Conservation (phyloP, 495 filamentous ascomycete genomes). For the Platismatia glauca region DNA sequence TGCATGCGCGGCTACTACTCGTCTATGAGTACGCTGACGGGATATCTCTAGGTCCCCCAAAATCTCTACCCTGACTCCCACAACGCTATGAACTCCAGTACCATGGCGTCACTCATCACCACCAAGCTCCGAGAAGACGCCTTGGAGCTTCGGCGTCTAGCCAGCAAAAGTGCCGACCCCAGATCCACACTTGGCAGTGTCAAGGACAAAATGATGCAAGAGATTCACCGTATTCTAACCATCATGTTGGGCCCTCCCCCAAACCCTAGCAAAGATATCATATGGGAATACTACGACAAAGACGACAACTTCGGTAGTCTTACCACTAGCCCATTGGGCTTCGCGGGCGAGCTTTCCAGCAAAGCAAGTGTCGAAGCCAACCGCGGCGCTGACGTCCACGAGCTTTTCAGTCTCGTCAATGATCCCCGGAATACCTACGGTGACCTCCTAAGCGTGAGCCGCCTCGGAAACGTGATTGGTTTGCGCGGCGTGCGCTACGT, state of each 20-base stretch:
- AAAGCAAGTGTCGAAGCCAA: slow-evolving; percentile 40
- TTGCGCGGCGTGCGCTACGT: slow-evolving; percentile 66
- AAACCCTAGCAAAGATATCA: slow-evolving; percentile 52
- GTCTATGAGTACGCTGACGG: not conserved
- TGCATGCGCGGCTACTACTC: not conserved
- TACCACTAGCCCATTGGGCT: slow-evolving; percentile 53
- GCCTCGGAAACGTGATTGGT: slow-evolving; percentile 70
- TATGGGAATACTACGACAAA: slow-evolving; percentile 69
- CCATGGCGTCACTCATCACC: slow-evolving; percentile 67
- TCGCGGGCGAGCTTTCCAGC: slow-evolving; percentile 47
- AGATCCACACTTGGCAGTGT: slow-evolving; percentile 35
- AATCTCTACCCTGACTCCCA: slow-evolving; percentile 68
- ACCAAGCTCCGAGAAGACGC: slow-evolving; percentile 82
- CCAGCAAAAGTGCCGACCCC: slow-evolving; percentile 21
- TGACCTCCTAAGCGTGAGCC: slow-evolving; percentile 61
- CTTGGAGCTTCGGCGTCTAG: slow-evolving; percentile 50
- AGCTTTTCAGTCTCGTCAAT: slow-evolving; percentile 71
- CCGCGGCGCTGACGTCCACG: slow-evolving; percentile 42
- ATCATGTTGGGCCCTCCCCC: slow-evolving; percentile 73
- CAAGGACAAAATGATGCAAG: slow-evolving; percentile 65
- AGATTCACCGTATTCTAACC: slow-evolving; percentile 70
- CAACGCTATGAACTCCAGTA: slow-evolving; percentile 58
- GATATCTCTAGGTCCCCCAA: slow-evolving; percentile 50
- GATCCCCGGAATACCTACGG: slow-evolving; percentile 70
- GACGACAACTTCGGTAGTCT: slow-evolving; percentile 50